Evolutionary conservation across 2,329 filamentous ascomycete genomes (phyloP).

Genomic region (Trichoderma arundinaceum): DNA sequence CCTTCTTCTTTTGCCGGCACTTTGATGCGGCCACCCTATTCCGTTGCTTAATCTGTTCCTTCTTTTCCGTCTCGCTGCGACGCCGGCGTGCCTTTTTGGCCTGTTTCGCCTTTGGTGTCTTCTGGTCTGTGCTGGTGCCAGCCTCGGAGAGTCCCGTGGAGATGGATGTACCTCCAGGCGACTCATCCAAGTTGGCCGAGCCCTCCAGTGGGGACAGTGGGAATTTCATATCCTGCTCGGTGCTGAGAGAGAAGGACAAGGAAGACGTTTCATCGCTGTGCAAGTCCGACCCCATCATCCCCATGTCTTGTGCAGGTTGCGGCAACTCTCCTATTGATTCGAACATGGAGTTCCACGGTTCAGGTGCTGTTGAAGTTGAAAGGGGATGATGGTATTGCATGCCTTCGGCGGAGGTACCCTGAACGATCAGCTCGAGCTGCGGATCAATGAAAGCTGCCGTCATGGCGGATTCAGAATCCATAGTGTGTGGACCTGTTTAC

Average conservation of each 20-base stretch:
- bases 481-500: neutral
- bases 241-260: neutral
- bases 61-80: slow-evolving; percentile 11
- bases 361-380: neutral
- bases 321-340: neutral
- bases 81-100: neutral
- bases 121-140: neutral
- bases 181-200: neutral
- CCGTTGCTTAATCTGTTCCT: slow-evolving; percentile 50
- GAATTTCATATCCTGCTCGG: neutral
- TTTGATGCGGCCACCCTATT: slow-evolving; percentile 76
- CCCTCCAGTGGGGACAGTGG: neutral
- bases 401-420: neutral
- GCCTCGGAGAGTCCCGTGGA: neutral
- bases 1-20: slow-evolving; percentile 71
- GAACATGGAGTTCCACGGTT: neutral
- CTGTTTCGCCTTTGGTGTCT: neutral
- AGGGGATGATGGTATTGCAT: neutral
- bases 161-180: neutral
- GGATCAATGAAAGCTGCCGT: neutral
- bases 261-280: neutral
- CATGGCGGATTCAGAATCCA: neutral
- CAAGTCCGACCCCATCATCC: neutral
- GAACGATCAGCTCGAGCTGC: neutral
- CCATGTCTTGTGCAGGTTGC: neutral